Base-by-base conservation (phyloP, 1,284 basidiomycete genomes). In the Phylloboletellus chloephorus region DNA sequence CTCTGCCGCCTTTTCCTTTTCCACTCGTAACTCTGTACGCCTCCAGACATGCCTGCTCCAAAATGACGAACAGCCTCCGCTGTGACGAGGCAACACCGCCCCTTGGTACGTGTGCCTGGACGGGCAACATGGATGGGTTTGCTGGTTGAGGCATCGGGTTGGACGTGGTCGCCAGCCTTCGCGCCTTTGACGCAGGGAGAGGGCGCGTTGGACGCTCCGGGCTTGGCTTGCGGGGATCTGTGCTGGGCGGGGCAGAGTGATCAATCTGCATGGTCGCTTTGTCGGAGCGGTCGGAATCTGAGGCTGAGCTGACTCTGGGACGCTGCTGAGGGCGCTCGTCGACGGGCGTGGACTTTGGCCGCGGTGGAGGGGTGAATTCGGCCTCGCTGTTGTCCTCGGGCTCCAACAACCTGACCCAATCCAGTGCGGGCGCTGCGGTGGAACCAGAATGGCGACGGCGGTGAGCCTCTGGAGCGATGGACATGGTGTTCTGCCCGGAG, bases 41-140 rank as follows among this genome's bases (percentile, higher is more conserved):
- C 69, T 98, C 94, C 34, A 98, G 71, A 62, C 95, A 98, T 0
- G 95, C 95, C 52, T 90, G 85, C 63, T 92, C 90, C 25, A 98
- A 71, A 3, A 98, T 79, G 33, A 98, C 93, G 52, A 89, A 96
- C 19, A 98, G 69, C 38, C 84, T 67, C 23, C 89, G 74, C 39
- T 82, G 81, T 19, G 71, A 71, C 23, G 84, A 76, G 44, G 64
- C 65, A 26, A 67, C 60, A 16, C 68, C 79, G 57, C 70, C 78
- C 54, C 82, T 83, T 7, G 88, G 74, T 12, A 90, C 82, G 37
- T 84, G 81, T 2, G 89, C 88, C 51, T 86, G 84, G 1, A 83
- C 69, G 24, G 88, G 89, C 8, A 90, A 66, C 76, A 91, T 82
- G 41, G 79, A 73, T 0, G 88, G 88, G 64, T 91, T 90, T 4